Conservation (phyloP, 1,284 basidiomycete genomes). For the Cutaneotrichosporon mucoides region DNA sequence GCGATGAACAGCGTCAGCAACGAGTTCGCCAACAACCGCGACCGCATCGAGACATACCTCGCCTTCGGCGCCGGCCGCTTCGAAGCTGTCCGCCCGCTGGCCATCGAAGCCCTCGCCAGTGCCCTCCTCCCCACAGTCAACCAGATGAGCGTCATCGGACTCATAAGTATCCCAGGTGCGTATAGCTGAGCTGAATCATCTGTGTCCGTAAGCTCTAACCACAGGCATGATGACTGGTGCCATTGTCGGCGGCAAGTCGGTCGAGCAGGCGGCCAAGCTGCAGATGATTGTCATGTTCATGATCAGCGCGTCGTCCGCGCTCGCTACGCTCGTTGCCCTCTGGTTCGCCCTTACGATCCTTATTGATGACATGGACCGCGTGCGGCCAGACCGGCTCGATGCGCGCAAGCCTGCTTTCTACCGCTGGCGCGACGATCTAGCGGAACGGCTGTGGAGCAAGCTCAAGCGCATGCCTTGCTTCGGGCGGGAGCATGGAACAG, state of each 20-base stretch:
- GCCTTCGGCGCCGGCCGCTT: conserved; percentile 73
- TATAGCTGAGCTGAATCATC: neutral
- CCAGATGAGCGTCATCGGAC: conserved; percentile 78
- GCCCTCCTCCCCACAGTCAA: conserved; percentile 76
- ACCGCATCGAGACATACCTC: conserved; percentile 76
- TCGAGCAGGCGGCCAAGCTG: conserved; percentile 73
- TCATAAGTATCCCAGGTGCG: conserved; percentile 56
- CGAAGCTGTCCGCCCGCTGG: conserved; percentile 73
- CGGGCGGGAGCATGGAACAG: conserved; percentile 9
- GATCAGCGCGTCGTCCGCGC: conserved; percentile 69
- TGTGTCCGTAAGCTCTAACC: neutral
- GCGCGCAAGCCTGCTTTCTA: conserved; percentile 54
- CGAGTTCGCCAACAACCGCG: conserved; percentile 60
- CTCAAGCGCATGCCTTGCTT: conserved; percentile 7
- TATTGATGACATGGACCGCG: conserved; percentile 64
- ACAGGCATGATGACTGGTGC: conserved; percentile 81
- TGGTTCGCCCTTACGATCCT: conserved; percentile 59
- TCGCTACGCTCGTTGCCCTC: conserved; percentile 63
- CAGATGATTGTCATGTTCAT: conserved; percentile 92
- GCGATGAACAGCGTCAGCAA: conserved; percentile 54
- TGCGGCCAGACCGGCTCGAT: conserved; percentile 66
- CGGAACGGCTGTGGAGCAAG: conserved; percentile 1
- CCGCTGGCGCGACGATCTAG: conserved; percentile 35
- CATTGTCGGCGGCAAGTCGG: conserved; percentile 74
- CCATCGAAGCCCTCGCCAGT: conserved; percentile 67